Evolutionary conservation across 495 filamentous ascomycete species (phyloP).

Genomic region (Penicillium egyptiacum): DNA sequence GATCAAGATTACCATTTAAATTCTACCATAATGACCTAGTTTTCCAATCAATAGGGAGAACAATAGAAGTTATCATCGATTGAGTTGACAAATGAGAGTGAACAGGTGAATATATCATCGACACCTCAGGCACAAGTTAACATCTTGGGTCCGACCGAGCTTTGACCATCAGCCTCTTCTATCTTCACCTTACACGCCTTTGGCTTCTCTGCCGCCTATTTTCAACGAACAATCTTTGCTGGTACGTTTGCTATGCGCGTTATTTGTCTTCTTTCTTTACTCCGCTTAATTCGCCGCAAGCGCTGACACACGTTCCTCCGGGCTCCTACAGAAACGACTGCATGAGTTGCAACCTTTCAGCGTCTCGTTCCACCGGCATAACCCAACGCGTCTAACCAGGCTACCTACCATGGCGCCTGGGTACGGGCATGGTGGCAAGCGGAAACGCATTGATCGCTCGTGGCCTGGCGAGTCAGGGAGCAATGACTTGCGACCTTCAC

Average conservation of each 20-base stretch:
- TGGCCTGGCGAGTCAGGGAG: slow-evolving; percentile 50
- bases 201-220: slow-evolving; percentile 3
- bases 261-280: not conserved
- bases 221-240: slow-evolving; percentile 11
- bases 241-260: slow-evolving; percentile 18
- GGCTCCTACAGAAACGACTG: slow-evolving; percentile 27
- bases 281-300: slow-evolving; percentile 13
- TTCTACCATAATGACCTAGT: too few species aligned
- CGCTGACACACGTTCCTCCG: slow-evolving; percentile 11
- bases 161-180: slow-evolving; percentile 24
- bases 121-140: slow-evolving; percentile 21
- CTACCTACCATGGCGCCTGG: slow-evolving; percentile 50
- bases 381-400: slow-evolving; percentile 31
- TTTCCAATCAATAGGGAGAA: not conserved
- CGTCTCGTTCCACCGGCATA: slow-evolving; percentile 30
- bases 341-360: slow-evolving; percentile 44
- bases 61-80: not conserved
- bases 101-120: not conserved
- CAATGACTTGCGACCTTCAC: slow-evolving; percentile 60
- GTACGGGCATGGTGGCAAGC: slow-evolving; percentile 53
- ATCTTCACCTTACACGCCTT: slow-evolving; percentile 21
- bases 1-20: too few species aligned
- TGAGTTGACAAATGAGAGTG: not conserved
- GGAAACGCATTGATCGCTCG: slow-evolving; percentile 57
- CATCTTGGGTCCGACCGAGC: slow-evolving; percentile 24